Evolutionary conservation across 2,329 filamentous ascomycete genomes (phyloP), one percentile per base, ranked within the genome.

Genomic region (Cryphonectria naterciae): DNA sequence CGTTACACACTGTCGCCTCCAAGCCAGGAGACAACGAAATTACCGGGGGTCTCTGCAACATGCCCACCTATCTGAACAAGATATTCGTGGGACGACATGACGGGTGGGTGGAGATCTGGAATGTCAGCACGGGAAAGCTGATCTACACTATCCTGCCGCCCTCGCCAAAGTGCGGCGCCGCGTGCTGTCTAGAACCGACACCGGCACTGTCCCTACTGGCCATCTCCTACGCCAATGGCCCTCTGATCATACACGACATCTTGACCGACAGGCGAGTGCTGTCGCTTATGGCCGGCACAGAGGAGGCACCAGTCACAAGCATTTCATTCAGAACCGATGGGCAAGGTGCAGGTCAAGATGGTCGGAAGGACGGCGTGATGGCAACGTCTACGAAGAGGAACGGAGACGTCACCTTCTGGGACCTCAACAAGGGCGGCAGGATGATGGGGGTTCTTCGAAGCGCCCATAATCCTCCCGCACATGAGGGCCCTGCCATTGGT

Each of bases 1-100:
- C 93, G 0, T 85, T 98, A 25, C 86, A 88, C 68, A 88, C 88
- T 5, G 85, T 87, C 72, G 83, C 87, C 0, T 82, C 85, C 1
- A 83, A 83, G 73, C 84, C 88, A 43, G 86, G 86, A 28, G 88
- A 88, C 69, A 91, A 90, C 75, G 84, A 91, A 74, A 89, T 98
- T 70, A 94, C 92, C 0, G 93, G 93, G 35, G 90, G 91, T 65
- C 87, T 97, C 75, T 92, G 90, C 78, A 97, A 89, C 77, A 94
- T 98, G 91, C 95, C 95, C 1, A 98, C 96, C 0, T 97, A 94
- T 80, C 82, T 99, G 72, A 99, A 99, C 85, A 99, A 99, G 81
- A 88, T 99, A 61, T 94, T 98, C 74, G 92, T 94, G 2, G 97
- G 94, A 13, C 91, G 94, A 76, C 88, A 88, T 74, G 94, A 99